Evolutionary conservation across 805 yeast species (phyloP), one percentile per base, ranked within the genome.

Genomic region (Jamesozyma jinghongensis): DNA sequence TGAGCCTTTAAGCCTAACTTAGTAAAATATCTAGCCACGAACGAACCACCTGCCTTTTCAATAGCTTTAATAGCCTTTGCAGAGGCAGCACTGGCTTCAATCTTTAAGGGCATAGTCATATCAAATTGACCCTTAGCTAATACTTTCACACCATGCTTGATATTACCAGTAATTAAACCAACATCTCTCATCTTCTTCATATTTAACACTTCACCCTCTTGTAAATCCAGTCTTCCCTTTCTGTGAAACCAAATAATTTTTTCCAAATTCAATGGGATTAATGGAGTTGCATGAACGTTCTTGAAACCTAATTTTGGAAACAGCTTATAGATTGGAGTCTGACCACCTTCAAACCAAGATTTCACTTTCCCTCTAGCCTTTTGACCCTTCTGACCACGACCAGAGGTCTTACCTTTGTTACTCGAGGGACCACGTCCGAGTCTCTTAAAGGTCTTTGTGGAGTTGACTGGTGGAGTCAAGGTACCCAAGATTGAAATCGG

Each of bases 321-420:
- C 50, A 83, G 67, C 63, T 83, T 75, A 62, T 78, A 77, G 57
- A 81, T 77, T 19, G 97, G 97, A 2, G 97, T 92, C 62, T 92
- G 98, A 61, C 98, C 97, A 77, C 98, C 98, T 70, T 92, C 98
- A 60, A 90, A 86, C 90, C 94, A 85, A 44, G 82, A 76, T 42
- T 87, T 90, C 25, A 90, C 90, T 32, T 80, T 75, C 30, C 90
- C 84, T 66, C 97, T 77, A 10, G 97, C 96, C 67, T 90, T 90
- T 62, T 90, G 97, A 77, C 98, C 98, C 68, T 92, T 92, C 57
- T 85, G 95, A 71, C 98, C 98, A 62, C 97, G 75, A 37, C 95
- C 95, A 5, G 97, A 78, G 3, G 97, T 92, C 65, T 90, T 88
- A 68, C 98, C 98, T 50, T 75, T 70, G 17, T 87, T 86, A 29